Conservation (phyloP, 352 stramenopile genomes). For the Pythium phragmitis region DNA sequence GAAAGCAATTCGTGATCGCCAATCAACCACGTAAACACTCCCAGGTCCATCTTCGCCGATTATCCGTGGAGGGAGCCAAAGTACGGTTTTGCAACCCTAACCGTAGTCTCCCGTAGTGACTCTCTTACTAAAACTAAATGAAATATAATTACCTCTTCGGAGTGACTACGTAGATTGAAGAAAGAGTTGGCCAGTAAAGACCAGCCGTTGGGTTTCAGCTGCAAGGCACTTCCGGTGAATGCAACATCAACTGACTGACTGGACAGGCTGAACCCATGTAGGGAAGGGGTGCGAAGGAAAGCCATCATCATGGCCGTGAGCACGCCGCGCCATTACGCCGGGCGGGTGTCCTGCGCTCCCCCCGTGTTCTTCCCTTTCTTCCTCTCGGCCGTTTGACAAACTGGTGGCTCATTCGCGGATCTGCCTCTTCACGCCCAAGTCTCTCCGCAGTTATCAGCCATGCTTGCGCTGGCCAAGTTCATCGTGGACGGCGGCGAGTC, state of each 20-base stretch:
- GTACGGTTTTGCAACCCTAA: not conserved
- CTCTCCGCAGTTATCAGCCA: not conserved
- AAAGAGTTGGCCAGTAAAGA: not conserved
- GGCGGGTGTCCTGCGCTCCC: not conserved
- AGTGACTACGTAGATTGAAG: not conserved
- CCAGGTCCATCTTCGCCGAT: not conserved
- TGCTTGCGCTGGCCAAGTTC: constrained; percentile 31
- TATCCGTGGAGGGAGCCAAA: not conserved
- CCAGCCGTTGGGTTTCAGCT: not conserved
- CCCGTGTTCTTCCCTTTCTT: not conserved
- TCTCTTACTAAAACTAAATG: not conserved
- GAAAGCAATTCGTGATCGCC: not conserved
- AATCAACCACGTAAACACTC: not conserved
- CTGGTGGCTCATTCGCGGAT: not conserved
- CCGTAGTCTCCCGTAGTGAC: not conserved
- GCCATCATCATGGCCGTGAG: not conserved
- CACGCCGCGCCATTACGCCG: not conserved
- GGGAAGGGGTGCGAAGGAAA: constrained; percentile 3
- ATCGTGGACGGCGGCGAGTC: constrained; percentile 60
- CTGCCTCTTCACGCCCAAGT: not conserved
- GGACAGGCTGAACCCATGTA: not conserved
- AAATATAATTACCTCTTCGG: not conserved
- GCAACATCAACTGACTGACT: not conserved
- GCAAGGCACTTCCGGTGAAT: too few relatives aligned
- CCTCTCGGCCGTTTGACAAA: not conserved